These are phyloP conservation scores for Yamadazyma epiphylla DNA, from an alignment of 1,139 yeast genomes.

Conservation along the genomic window DNA sequence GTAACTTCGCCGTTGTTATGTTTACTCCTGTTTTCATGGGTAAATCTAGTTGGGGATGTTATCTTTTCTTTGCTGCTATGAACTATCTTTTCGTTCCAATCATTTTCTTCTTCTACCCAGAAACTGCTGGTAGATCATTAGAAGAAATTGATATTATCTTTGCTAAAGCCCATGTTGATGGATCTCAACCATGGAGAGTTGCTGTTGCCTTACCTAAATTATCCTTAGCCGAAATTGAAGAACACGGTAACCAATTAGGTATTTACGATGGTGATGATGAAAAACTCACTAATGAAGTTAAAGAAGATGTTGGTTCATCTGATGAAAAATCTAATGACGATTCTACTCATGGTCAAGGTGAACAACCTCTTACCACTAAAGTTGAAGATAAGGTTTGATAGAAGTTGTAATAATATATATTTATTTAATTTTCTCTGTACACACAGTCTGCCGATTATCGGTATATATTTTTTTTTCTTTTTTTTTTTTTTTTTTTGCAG, in stretches of 20 bases:
- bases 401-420: not conserved
- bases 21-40: conserved; percentile 40
- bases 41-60: conserved; percentile 35
- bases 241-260: conserved; percentile 45
- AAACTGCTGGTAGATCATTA: conserved; percentile 43
- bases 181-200: conserved; percentile 44
- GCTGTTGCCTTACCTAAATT: conserved; percentile 48
- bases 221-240: conserved; percentile 40
- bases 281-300: conserved; percentile 29
- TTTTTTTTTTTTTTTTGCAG: not conserved
- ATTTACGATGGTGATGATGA: conserved; percentile 40
- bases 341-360: conserved; percentile 6
- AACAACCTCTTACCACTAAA: conserved; percentile 6
- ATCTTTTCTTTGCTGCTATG: conserved; percentile 37
- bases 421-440: not conserved
- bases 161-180: conserved; percentile 45
- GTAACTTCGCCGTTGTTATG: conserved; percentile 42
- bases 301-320: conserved; percentile 24
- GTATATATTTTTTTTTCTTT: too few relatives aligned
- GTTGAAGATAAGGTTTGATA: conserved; percentile 10
- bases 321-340: conserved; percentile 11
- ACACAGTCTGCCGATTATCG: not conserved
- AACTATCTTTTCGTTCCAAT: conserved; percentile 34
- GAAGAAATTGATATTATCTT: conserved; percentile 42
- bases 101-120: conserved; percentile 44